Evolutionary conservation across 2,329 filamentous ascomycete species (phyloP), one percentile per base, ranked within the genome.

Genomic region (Xylaria sp.): DNA sequence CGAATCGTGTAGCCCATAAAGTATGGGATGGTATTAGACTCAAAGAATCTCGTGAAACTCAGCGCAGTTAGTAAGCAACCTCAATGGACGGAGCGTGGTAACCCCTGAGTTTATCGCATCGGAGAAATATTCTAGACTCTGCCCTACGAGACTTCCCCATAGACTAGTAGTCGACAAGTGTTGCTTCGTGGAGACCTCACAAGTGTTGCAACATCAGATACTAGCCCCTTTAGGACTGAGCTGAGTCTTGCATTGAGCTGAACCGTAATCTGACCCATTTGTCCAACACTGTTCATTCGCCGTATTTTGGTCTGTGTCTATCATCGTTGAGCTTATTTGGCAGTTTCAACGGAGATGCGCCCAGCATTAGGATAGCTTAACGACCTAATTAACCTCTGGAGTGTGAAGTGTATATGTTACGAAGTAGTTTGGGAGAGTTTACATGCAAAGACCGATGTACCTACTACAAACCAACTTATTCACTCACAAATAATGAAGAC

Each of bases 181-280:
- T n/a, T n/a, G n/a, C 35, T 41, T 53, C 37, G n/a, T 8, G 25
- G 35, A n/a, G 8, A 23, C 31, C 19, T 6, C 17, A n/a, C 31
- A 7, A 13, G 29, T 53, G 35, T 53, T 53, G 49, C 49, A 53
- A 33, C 29, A 53, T 53, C 37, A 37, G n/a, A 41, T 29, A 10
- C 49, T 53, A 53, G 37, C 49, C 35, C 10, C 10, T 40, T 41
- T 31, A 5, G 33, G 37, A 21, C n/a, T 31, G 49, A 41, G 35
- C 49, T 53, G 35, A 53, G 37, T 41, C 49, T 31, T 25, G 49
- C 49, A 53, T 40, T 9, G 35, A 53, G 49, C 49, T 41, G 49
- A 53, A 41, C 35, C 17, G 21, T 41, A 41, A 41, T 19, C 37
- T 37, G 31, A 23, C n/a, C 25, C 8, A 31, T n/a, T 10, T 21